Percentiles rank a stretch among this genome's conserved stretches.
These are phyloP conservation scores for Podospora australis DNA, from an alignment of 495 filamentous ascomycete genomes.

Conservation along the genomic window DNA sequence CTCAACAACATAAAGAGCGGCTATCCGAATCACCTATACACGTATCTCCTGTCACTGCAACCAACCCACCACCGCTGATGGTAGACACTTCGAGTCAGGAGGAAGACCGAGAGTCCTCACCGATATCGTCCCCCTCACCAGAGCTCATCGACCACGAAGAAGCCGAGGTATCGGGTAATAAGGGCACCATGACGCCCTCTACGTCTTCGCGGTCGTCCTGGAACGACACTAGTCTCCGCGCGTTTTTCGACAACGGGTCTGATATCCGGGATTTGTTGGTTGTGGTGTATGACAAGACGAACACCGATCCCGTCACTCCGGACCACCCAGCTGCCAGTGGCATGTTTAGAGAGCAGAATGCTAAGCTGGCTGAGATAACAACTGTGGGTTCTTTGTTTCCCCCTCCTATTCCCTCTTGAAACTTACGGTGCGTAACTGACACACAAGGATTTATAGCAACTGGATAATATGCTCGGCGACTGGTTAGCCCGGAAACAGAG, in stretches of 20 bases:
- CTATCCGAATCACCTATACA: slow-evolving; percentile 74
- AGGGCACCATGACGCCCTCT: slow-evolving; percentile 40
- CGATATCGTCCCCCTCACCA: slow-evolving; percentile 61
- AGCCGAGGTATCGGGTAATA: slow-evolving; percentile 29
- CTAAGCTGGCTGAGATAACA: slow-evolving; percentile 72
- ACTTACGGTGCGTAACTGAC: neutral
- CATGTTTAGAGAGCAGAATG: slow-evolving; percentile 79
- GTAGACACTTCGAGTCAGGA: slow-evolving; percentile 61
- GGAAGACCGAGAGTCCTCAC: slow-evolving; percentile 54
- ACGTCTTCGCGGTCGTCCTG: slow-evolving; percentile 51
- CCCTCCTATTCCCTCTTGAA: too few species aligned
- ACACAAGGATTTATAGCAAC: slow-evolving; percentile 42
- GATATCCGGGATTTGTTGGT: slow-evolving; percentile 86
- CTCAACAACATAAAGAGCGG: slow-evolving; percentile 36
- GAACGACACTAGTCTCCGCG: slow-evolving; percentile 77
- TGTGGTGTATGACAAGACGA: slow-evolving; percentile 85
- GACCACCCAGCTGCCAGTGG: slow-evolving; percentile 79
- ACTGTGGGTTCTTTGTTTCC: slow-evolving; percentile 42
- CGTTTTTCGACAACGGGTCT: slow-evolving; percentile 87
- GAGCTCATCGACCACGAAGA: slow-evolving; percentile 52
- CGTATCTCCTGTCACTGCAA: slow-evolving; percentile 51
- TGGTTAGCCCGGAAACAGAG: slow-evolving; percentile 66
- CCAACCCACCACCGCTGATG: slow-evolving; percentile 53
- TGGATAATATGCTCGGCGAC: slow-evolving; percentile 80
- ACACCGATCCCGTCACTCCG: slow-evolving; percentile 63